These are phyloP conservation scores for Pezicula rhizophila DNA, from an alignment of 2,329 filamentous ascomycete genomes.

Conservation along the genomic window DNA sequence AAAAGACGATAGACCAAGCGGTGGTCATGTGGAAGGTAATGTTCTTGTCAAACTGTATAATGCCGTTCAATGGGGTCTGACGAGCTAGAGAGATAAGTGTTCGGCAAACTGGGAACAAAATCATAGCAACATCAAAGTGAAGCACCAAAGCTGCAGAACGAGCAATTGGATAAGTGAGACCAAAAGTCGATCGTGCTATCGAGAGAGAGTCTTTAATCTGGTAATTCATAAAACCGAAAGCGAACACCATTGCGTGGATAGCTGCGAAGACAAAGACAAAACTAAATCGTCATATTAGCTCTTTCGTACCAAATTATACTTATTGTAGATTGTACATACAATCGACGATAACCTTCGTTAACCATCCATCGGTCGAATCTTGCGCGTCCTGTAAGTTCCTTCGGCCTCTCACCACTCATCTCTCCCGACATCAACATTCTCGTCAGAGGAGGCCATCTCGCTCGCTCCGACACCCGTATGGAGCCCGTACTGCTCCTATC, in stretches of 20 bases:
- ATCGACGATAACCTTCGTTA: slow-evolving; percentile 75
- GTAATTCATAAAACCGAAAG: slow-evolving; percentile 76
- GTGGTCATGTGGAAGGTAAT: slow-evolving; percentile 83
- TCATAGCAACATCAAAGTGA: slow-evolving; percentile 74
- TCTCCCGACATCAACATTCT: slow-evolving; percentile 78
- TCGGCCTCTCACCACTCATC: slow-evolving; percentile 69
- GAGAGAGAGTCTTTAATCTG: slow-evolving; percentile 70
- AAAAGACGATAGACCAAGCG: slow-evolving; percentile 84
- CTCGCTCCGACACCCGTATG: slow-evolving; percentile 57
- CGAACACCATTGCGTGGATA: slow-evolving; percentile 70
- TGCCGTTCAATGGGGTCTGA: slow-evolving; percentile 76
- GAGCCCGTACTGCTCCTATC: slow-evolving; percentile 22
- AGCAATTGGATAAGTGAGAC: slow-evolving; percentile 71
- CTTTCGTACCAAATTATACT: slow-evolving; percentile 1
- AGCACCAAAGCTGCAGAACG: slow-evolving; percentile 69
- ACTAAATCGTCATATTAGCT: slow-evolving; percentile 37
- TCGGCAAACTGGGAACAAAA: slow-evolving; percentile 77
- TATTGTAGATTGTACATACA: slow-evolving; percentile 46
- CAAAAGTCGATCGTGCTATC: slow-evolving; percentile 60
- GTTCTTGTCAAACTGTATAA: slow-evolving; percentile 85
- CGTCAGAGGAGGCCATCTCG: slow-evolving; percentile 76
- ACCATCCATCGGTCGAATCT: slow-evolving; percentile 85
- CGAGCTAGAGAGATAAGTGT: slow-evolving; percentile 76
- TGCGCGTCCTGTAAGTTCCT: slow-evolving; percentile 61
- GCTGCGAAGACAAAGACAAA: slow-evolving; percentile 72